These are phyloP conservation scores for Fallopia convolvulus DNA, from an alignment of 148 eudicot genomes.

Conservation along the genomic window DNA sequence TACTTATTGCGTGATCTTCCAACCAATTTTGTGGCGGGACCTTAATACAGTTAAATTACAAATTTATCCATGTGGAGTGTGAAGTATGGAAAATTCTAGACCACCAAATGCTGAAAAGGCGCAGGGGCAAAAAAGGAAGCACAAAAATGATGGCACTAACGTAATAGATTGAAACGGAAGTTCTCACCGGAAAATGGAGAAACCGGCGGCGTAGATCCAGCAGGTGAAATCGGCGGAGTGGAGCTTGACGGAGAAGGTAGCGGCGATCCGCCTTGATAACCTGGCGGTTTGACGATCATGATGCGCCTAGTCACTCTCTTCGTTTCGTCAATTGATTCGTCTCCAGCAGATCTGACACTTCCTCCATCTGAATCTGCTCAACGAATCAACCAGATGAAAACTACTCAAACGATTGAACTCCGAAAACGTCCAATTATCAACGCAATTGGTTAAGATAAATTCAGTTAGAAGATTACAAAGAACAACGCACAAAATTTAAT, in stretches of 20 bases:
- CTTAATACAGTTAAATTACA: background rate
- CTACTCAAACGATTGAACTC: background rate
- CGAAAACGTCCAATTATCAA: background rate
- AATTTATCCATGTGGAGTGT: background rate
- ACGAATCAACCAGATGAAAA: conserved; percentile 6
- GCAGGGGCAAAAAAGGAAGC: background rate
- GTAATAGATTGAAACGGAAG: background rate
- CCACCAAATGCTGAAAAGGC: background rate
- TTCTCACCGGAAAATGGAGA: conserved; percentile 45
- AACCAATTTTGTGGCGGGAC: background rate
- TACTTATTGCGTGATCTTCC: background rate
- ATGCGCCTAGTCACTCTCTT: conserved; percentile 34
- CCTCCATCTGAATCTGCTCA: conserved; percentile 8
- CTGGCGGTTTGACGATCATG: conserved; percentile 39
- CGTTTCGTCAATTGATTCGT: conserved; percentile 18
- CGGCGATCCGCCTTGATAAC: conserved; percentile 18
- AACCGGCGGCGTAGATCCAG: conserved; percentile 31
- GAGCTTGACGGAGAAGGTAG: conserved; percentile 13
- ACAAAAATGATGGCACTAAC: background rate
- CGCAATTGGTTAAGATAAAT: background rate
- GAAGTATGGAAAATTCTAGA: background rate
- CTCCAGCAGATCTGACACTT: conserved; percentile 25
- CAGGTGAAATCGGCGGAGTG: conserved; percentile 21
- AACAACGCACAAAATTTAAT: background rate
- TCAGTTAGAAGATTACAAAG: background rate